Evolutionary conservation across 345 rosid genomes (phyloP).

Genomic region (Microthlaspi erraticum): DNA sequence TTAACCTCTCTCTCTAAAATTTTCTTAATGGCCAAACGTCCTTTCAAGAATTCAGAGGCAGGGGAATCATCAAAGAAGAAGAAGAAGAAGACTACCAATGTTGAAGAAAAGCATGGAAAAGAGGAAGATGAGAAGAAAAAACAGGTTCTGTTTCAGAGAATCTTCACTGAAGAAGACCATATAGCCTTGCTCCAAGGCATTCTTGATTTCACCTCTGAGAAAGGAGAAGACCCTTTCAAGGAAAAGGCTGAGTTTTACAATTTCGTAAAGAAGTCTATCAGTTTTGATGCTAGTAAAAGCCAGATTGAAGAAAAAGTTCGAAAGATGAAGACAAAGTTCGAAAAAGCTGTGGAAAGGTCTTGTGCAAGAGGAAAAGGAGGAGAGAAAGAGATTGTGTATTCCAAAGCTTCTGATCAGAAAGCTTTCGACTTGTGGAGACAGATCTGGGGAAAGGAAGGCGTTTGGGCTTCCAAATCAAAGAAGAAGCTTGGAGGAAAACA

Average conservation of each 20-base stretch:
- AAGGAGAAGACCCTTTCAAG: not conserved
- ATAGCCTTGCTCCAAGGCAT: no score
- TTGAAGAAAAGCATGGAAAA: no score
- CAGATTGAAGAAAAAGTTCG: not conserved
- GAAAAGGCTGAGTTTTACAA: not conserved
- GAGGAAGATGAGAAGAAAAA: no score
- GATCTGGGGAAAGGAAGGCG: conserved; percentile 44
- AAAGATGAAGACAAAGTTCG: not conserved
- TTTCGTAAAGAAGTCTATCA: not conserved
- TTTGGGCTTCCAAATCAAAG: not conserved
- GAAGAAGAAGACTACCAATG: no score
- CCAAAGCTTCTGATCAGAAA: conserved; percentile 43
- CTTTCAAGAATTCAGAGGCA: no score
- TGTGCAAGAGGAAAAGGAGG: not conserved
- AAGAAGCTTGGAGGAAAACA: not conserved
- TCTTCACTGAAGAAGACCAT: no score
- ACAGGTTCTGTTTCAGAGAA: no score
- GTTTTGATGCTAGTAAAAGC: not conserved
- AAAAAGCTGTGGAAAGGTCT: not conserved
- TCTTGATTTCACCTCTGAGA: not conserved
- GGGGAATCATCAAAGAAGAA: no score
- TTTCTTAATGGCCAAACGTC: no score
- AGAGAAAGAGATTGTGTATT: not conserved
- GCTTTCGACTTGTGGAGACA: conserved; percentile 44
- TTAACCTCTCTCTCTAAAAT: no score